These are phyloP conservation scores for Cocos nucifera DNA, from an alignment of 176 grass and related monocot species.

Conservation along the genomic window DNA sequence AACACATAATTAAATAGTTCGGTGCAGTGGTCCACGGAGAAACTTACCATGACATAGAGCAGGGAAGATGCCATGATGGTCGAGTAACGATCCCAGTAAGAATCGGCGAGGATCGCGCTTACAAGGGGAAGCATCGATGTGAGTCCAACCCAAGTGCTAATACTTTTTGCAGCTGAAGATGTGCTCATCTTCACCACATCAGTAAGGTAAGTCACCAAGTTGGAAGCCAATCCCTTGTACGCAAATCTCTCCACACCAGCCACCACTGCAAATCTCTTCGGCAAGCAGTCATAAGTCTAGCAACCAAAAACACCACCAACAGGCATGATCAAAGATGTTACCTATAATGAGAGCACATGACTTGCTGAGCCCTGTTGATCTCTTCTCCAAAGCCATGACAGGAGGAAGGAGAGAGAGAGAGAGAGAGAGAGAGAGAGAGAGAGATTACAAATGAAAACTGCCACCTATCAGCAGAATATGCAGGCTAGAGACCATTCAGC, in stretches of 20 bases:
- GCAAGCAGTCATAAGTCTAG: too few species aligned
- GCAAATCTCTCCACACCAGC: constrained; percentile 77
- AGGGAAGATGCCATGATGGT: constrained; percentile 58
- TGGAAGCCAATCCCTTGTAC: constrained; percentile 85
- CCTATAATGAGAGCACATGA: constrained; percentile 76
- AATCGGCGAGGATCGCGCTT: constrained; percentile 60
- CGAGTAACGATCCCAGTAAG: constrained; percentile 78
- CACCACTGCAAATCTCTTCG: constrained; percentile 44
- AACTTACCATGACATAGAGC: constrained; percentile 66
- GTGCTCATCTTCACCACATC: constrained; percentile 70
- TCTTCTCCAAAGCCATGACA: constrained; percentile 22
- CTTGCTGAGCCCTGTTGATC: constrained; percentile 28
- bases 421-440: too few species aligned
- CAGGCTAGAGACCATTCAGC: too few species aligned
- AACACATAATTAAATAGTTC: too few species aligned
- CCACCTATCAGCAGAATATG: too few species aligned
- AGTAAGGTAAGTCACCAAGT: constrained; percentile 85
- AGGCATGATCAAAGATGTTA: constrained; percentile 15
- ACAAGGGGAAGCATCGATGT: constrained; percentile 75
- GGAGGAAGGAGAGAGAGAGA: not conserved
- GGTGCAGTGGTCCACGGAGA: not conserved
- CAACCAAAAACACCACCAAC: not conserved
- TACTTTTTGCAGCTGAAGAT: constrained; percentile 62
- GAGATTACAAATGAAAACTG: too few species aligned
- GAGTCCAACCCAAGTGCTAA: constrained; percentile 71